A percentile compares a stretch with the other conserved stretches of the same genome.
Evolutionary conservation across 2,329 filamentous ascomycete genomes (phyloP).

Genomic region (Xylaria digitata): DNA sequence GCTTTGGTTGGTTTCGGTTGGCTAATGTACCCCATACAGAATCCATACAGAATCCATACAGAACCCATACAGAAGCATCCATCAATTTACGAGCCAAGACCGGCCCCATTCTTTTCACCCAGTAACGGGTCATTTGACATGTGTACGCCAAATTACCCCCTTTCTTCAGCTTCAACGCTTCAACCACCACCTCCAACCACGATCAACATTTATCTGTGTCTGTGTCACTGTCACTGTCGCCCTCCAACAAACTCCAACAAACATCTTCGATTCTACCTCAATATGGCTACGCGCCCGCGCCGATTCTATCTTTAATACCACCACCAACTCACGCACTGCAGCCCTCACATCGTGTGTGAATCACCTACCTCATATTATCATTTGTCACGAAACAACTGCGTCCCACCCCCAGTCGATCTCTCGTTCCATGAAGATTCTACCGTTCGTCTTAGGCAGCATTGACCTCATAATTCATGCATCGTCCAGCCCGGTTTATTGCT

Average conservation of each 20-base stretch:
- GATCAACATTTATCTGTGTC: constrained; percentile 10
- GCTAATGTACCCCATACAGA: constrained; percentile 36
- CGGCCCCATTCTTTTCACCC: constrained; percentile 19
- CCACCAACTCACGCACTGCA: background rate
- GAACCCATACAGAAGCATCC: no score
- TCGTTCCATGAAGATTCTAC: constrained; percentile 42
- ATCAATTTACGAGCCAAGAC: constrained; percentile 28
- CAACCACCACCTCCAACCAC: constrained; percentile 18
- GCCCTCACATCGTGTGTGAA: constrained; percentile 2
- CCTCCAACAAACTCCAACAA: constrained; percentile 5
- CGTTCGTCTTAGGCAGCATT: constrained; percentile 33
- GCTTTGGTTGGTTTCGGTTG: constrained; percentile 4
- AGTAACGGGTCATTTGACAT: constrained; percentile 27
- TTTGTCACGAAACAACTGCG: constrained; percentile 17
- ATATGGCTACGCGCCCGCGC: constrained; percentile 17
- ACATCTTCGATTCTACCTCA: constrained; percentile 15
- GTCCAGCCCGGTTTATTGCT: constrained; percentile 24
- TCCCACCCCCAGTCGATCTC: constrained; percentile 37
- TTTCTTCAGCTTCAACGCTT: constrained; percentile 35
- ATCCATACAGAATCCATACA: no score
- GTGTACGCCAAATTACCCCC: constrained; percentile 31
- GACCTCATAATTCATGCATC: constrained; percentile 46
- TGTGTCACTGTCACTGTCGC: constrained; percentile 12
- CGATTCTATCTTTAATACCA: constrained; percentile 1
- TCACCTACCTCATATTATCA: constrained; percentile 12